Conservation (phyloP, 495 filamentous ascomycete species). For the Lichenothelia convexa region DNA sequence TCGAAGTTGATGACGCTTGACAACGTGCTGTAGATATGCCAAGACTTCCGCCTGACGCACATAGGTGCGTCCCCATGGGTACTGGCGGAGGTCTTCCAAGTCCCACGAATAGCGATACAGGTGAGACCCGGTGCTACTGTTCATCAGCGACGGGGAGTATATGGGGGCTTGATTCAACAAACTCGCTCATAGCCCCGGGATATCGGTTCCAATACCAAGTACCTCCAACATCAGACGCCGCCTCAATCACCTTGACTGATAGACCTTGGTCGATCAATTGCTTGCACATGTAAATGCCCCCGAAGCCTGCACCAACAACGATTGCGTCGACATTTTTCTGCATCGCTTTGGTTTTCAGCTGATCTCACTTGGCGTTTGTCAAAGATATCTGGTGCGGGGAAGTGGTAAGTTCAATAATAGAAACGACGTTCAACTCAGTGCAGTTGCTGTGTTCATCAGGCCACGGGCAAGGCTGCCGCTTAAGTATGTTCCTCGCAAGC, state of each 20-base stretch:
- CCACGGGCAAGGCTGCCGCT: not conserved
- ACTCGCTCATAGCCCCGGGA: conserved; percentile 3
- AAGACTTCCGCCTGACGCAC: conserved; percentile 3
- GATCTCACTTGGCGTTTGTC: not conserved
- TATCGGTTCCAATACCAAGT: conserved; percentile 8
- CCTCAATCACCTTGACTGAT: conserved; percentile 8
- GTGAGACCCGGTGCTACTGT: conserved; percentile 6
- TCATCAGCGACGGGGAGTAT: conserved; percentile 1
- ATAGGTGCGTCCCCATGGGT: conserved; percentile 3
- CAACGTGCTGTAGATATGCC: conserved; percentile 3
- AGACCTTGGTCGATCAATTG: conserved; percentile 4
- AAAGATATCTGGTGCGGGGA: not conserved
- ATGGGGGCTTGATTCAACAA: not conserved
- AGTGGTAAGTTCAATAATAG: not conserved
- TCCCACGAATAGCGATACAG: conserved; percentile 14
- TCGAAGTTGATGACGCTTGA: conserved; percentile 1
- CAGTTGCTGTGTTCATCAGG: not conserved
- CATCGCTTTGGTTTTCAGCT: not conserved
- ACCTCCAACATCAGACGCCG: conserved; percentile 2
- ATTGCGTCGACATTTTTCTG: conserved; percentile 6
- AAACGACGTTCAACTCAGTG: not conserved
- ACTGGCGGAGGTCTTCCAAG: conserved; percentile 7
- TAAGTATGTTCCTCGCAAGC: not conserved
- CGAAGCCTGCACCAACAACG: conserved; percentile 10
- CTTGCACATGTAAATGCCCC: conserved; percentile 6